Evolutionary conservation across 768 basidiomycete genomes (phyloP).

Genomic region (Amanita pseudoporphyria): DNA sequence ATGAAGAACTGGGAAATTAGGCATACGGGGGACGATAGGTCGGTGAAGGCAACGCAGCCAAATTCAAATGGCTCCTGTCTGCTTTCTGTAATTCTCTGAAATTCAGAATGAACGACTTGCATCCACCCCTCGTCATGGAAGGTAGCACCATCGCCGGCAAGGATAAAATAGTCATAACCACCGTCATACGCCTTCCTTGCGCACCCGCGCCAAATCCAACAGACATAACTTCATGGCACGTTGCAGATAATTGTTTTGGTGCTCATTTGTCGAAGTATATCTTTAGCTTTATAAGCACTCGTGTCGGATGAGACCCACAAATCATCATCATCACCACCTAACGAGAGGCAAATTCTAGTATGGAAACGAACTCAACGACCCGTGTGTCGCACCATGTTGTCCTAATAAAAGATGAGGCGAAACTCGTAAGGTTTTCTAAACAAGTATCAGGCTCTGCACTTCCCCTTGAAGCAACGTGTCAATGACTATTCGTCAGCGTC

Average conservation of each 20-base stretch:
- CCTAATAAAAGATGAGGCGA: conserved; percentile 31
- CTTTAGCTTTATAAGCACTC: conserved; percentile 23
- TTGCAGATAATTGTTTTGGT: conserved; percentile 26
- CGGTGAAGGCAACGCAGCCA: conserved; percentile 50
- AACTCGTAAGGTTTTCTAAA: conserved; percentile 29
- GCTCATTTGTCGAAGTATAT: conserved; percentile 26
- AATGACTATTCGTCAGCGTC: conserved; percentile 25
- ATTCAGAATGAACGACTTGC: conserved; percentile 28
- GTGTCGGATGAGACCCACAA: conserved; percentile 16
- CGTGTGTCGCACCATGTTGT: conserved; percentile 39
- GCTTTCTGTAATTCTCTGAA: conserved; percentile 22
- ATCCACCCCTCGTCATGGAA: conserved; percentile 46
- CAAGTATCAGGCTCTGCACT: conserved; percentile 24
- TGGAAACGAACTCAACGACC: conserved; percentile 20
- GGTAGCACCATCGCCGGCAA: conserved; percentile 48
- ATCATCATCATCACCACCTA: conserved; percentile 40
- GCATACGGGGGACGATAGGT: conserved; percentile 47
- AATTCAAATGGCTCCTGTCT: conserved; percentile 32
- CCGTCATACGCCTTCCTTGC: conserved; percentile 39
- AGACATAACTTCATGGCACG: conserved; percentile 36
- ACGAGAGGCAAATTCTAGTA: conserved; percentile 39
- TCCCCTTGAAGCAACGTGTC: conserved; percentile 48
- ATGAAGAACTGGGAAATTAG: conserved; percentile 50
- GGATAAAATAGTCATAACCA: conserved; percentile 37
- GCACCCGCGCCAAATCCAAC: conserved; percentile 43